Evolutionary conservation across 78 protist genomes (phyloP).

Genomic region (Dictyostelium purpureum): DNA sequence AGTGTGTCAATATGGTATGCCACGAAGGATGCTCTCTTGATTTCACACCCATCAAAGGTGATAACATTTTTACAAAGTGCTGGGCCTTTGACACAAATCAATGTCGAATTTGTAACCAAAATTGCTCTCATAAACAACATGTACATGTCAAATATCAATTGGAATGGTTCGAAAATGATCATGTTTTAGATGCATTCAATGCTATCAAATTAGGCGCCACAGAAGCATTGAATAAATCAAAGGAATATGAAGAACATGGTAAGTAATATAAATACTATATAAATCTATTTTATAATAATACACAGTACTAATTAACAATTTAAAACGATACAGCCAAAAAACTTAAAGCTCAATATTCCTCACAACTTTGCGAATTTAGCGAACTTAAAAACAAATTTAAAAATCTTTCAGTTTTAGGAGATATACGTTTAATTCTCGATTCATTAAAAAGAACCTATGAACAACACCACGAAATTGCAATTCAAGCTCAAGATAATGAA

Average conservation of each 20-base stretch:
- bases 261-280: neutral
- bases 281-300: neutral
- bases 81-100: neutral
- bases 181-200: neutral
- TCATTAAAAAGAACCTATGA: neutral
- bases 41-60: neutral
- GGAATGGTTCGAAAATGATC: neutral
- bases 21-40: neutral
- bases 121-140: neutral
- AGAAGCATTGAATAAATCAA: neutral
- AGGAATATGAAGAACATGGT: neutral
- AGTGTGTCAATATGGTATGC: neutral
- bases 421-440: neutral
- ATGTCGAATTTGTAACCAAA: neutral
- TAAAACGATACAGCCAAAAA: neutral
- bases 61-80: neutral
- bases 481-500: neutral
- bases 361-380: neutral
- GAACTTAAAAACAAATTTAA: neutral
- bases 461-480: neutral
- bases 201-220: neutral
- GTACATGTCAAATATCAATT: neutral
- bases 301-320: neutral
- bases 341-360: neutral
- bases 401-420: conserved; percentile 13